phyloP scores from a whole-genome alignment of 2,329 filamentous ascomycete species.

The Tothia fuscella region DNA sequence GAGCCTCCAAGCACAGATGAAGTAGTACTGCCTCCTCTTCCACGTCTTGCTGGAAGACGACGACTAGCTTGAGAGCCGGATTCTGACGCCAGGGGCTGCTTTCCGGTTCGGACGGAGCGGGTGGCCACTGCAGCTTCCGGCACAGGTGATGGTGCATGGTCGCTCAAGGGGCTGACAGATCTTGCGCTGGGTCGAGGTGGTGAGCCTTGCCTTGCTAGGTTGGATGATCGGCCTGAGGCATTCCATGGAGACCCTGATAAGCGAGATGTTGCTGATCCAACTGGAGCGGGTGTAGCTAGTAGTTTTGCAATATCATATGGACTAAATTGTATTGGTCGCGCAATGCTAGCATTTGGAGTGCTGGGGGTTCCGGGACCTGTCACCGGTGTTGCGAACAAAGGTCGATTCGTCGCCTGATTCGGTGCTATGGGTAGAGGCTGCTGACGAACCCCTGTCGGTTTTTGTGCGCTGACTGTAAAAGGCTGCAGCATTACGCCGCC shows the following conservation, averaged over 20 bases:
- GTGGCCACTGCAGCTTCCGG: conserved; percentile 16
- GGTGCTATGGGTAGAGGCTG: conserved; percentile 15
- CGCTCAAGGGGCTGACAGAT: conserved; percentile 9
- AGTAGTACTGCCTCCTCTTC: conserved; percentile 27
- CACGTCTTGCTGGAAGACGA: conserved; percentile 16
- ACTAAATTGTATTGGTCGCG: background rate
- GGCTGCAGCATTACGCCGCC: conserved; percentile 36
- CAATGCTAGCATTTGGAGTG: background rate
- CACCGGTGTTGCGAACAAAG: background rate
- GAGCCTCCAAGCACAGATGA: conserved; percentile 36
- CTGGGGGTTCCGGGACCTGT: background rate
- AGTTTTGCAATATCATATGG: conserved; percentile 8
- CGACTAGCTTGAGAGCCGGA: conserved; percentile 12
- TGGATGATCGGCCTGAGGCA: conserved; percentile 4
- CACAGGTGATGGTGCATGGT: conserved; percentile 6
- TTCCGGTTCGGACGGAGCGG: conserved; percentile 21
- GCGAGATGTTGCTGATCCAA: background rate
- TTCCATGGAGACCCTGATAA: background rate
- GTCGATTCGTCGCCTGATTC: conserved; percentile 1
- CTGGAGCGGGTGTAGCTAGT: background rate
- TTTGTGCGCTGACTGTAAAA: conserved; percentile 35
- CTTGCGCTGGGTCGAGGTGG: conserved; percentile 5
- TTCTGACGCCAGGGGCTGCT: conserved; percentile 16
- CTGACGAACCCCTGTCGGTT: conserved; percentile 27
- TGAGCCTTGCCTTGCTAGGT: conserved; percentile 5